Base-by-base conservation (phyloP, 1,284 basidiomycete species). In the Mycena citricolor region DNA sequence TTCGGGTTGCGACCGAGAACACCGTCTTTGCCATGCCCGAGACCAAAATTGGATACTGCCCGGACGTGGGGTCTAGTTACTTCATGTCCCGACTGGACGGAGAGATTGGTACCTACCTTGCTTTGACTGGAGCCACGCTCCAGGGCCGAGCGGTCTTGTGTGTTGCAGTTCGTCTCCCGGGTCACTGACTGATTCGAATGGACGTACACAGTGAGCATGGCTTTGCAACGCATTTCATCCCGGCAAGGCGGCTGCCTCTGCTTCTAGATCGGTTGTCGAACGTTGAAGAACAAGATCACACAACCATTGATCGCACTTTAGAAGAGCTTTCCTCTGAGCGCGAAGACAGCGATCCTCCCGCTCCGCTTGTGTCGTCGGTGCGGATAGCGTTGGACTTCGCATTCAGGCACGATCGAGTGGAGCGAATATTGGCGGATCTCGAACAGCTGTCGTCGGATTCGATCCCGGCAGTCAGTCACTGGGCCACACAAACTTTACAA, bases 1-100 rank as follows among this genome's bases (percentile, higher is more conserved):
- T 99, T 68, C 79, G 97, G 51, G 79, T 99, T 47, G 94, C 94
- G 4, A 98, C 97, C 4, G 93, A 97, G 65, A 88, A 88, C 32
- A 97, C 95, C 1, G 52, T 78, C 1, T 90, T 94, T 61, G 89
- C 94, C n/a, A 99, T 99, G 95, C 97, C 97, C 25, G 94, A 97
- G 69, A 90, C 90, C 17, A 92, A 90, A 62, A 94, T 95, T 54
- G 93, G 90, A 30, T 89, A 86, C 57, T 84, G 74, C 57, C 93
- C 92, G 22, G 92, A 95, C 65, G 95, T 99, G 37, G 97, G 97
- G 26, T 89, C 88, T 31, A 94, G 82, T 56, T 89, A 86, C 68
- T 94, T 93, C 68, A 73, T 99, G 41, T 84, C 93, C 21, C 80
- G 86, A 55, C 69, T 99, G 44, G 97, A 99, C 62, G 97, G 97